Evolutionary conservation across 495 filamentous ascomycete genomes (phyloP).

Genomic region (Podospora fimiseda): DNA sequence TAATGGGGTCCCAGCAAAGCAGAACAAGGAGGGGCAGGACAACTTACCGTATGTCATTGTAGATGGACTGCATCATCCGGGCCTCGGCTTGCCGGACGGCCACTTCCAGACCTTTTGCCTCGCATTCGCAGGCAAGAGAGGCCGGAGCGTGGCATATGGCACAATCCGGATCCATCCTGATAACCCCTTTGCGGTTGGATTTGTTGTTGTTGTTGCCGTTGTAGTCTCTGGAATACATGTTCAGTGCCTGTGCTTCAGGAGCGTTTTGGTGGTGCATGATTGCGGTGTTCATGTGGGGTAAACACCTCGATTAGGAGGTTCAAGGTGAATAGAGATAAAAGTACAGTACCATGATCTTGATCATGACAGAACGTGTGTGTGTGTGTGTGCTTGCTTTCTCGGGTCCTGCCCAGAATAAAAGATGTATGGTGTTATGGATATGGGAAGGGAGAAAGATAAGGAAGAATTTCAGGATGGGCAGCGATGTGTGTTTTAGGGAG

Average conservation of each 20-base stretch:
- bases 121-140: slow-evolving; percentile 58
- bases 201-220: slow-evolving; percentile 22
- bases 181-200: slow-evolving; percentile 38
- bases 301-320: slow-evolving; percentile 10
- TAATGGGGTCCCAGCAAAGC: neutral
- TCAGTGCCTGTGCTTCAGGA: slow-evolving; percentile 36
- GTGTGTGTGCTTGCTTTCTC: too few relatives aligned
- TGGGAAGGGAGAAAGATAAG: slow-evolving; percentile 21
- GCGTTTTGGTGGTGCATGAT: slow-evolving; percentile 24
- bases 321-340: slow-evolving; percentile 26
- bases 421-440: too few relatives aligned
- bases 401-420: slow-evolving; percentile 29
- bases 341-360: slow-evolving; percentile 22
- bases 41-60: slow-evolving; percentile 57
- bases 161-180: slow-evolving; percentile 63
- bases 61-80: slow-evolving; percentile 55
- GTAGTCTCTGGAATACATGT: slow-evolving; percentile 45
- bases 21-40: slow-evolving; percentile 1
- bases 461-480: neutral
- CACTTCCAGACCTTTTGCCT: slow-evolving; percentile 59
- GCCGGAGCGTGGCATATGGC: slow-evolving; percentile 63
- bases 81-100: slow-evolving; percentile 61
- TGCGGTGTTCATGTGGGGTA: slow-evolving; percentile 18
- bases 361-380: slow-evolving; percentile 24
- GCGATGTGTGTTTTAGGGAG: slow-evolving; percentile 28